These are phyloP conservation scores for Kuraishia borneana DNA, from an alignment of 805 yeast genomes.

Conservation along the genomic window DNA sequence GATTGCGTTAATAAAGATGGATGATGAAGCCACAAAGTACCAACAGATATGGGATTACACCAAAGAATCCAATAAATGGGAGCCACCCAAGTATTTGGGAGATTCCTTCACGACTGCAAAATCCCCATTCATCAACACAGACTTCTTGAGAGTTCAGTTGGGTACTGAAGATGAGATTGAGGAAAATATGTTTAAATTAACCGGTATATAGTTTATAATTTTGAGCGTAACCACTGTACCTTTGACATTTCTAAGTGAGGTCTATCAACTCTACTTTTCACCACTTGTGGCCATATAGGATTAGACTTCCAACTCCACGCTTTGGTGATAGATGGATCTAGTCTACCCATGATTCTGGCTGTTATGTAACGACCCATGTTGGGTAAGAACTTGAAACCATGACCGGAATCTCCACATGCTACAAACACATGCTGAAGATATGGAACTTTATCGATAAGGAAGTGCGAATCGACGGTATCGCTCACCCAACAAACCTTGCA, in stretches of 20 bases:
- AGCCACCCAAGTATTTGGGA: slow-evolving; percentile 22
- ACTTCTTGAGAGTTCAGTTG: slow-evolving; percentile 13
- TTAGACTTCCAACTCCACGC: slow-evolving; percentile 20
- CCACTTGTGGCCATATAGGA: slow-evolving; percentile 7
- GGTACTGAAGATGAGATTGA: slow-evolving; percentile 20
- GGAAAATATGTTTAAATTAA: slow-evolving; percentile 15
- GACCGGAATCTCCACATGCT: slow-evolving; percentile 31
- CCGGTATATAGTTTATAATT: slow-evolving; percentile 4
- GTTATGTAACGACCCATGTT: slow-evolving; percentile 27
- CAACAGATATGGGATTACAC: slow-evolving; percentile 50
- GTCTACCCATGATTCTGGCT: slow-evolving; percentile 12
- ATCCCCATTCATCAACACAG: slow-evolving; percentile 3
- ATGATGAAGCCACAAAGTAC: slow-evolving; percentile 20
- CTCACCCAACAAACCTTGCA: slow-evolving; percentile 10
- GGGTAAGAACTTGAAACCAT: slow-evolving; percentile 29
- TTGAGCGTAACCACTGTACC: slow-evolving; percentile 4
- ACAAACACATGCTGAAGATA: slow-evolving; percentile 16
- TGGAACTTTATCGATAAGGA: slow-evolving; percentile 24
- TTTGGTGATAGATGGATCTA: slow-evolving; percentile 9
- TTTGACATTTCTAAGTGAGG: slow-evolving; percentile 7
- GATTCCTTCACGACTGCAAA: neutral
- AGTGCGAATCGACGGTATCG: slow-evolving; percentile 23
- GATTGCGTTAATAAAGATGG: slow-evolving; percentile 22
- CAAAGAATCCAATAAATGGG: slow-evolving; percentile 43
- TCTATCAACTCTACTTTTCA: slow-evolving; percentile 6